Percentiles rank a stretch among this genome's conserved stretches.
These are phyloP conservation scores for Neocatenulostroma microsporum DNA, from an alignment of 2,329 filamentous ascomycete genomes.

Conservation along the genomic window DNA sequence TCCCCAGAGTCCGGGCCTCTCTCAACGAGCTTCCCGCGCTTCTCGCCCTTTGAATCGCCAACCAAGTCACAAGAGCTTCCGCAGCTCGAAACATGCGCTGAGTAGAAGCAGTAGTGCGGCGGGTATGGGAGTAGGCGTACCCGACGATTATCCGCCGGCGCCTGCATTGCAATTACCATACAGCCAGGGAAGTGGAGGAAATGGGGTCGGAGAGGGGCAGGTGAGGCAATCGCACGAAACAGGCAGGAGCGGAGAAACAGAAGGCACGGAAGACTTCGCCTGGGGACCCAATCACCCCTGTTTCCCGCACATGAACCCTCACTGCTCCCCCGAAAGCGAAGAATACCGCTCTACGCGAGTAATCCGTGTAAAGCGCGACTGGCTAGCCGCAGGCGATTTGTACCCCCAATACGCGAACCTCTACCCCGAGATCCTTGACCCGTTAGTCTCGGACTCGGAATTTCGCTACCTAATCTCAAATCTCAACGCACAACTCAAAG, in stretches of 20 bases:
- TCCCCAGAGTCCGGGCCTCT: slow-evolving; percentile 8
- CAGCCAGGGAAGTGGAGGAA: neutral
- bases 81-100: slow-evolving; percentile 3
- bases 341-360: slow-evolving; percentile 75
- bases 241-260: slow-evolving; percentile 33
- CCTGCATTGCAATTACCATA: neutral
- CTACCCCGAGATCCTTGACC: slow-evolving; percentile 92
- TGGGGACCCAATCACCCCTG: slow-evolving; percentile 95
- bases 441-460: slow-evolving; percentile 73
- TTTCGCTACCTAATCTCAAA: slow-evolving; percentile 76
- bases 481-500: slow-evolving; percentile 67
- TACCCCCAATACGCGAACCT: slow-evolving; percentile 91
- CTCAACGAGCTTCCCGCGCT: slow-evolving; percentile 22
- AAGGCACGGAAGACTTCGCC: slow-evolving; percentile 58
- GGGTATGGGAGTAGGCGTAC: slow-evolving; percentile 5
- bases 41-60: slow-evolving; percentile 27
- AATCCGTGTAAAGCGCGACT: slow-evolving; percentile 85
- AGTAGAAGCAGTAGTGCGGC: neutral
- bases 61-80: slow-evolving; percentile 22
- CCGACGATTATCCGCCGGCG: slow-evolving; percentile 4
- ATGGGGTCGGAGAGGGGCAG: neutral
- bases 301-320: slow-evolving; percentile 85
- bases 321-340: slow-evolving; percentile 69
- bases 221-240: slow-evolving; percentile 13
- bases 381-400: slow-evolving; percentile 76